Conservation (phyloP, 1,139 yeast genomes). For the Schwanniomyces etchellsii region DNA sequence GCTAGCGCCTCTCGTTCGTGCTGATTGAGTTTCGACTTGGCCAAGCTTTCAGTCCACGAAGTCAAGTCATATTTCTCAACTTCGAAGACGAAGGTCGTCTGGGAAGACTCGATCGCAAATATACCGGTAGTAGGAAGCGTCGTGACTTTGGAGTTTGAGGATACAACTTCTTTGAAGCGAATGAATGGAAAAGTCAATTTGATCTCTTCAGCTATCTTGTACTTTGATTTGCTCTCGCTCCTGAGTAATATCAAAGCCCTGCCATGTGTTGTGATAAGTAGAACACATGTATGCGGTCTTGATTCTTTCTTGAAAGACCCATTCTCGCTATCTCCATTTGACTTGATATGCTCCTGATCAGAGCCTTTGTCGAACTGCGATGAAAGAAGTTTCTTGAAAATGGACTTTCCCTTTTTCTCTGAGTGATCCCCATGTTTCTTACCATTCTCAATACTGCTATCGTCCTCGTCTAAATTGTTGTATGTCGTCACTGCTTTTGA, state of each 20-base stretch:
- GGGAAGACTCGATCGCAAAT: constrained; percentile 49
- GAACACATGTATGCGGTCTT: constrained; percentile 33
- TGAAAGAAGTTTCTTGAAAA: constrained; percentile 28
- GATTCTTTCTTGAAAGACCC: constrained; percentile 10
- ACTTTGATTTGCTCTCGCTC: constrained; percentile 24
- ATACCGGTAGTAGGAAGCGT: constrained; percentile 37
- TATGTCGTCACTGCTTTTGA: constrained; percentile 25
- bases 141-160: constrained; percentile 21
- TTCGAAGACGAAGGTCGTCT: constrained; percentile 48
- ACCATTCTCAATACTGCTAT: neutral
- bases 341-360: constrained; percentile 4
- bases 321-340: neutral
- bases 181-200: constrained; percentile 43
- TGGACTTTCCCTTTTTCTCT: constrained; percentile 7
- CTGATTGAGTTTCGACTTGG: constrained; percentile 42
- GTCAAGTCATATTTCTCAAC: constrained; percentile 50
- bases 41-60: constrained; percentile 52
- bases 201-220: constrained; percentile 43
- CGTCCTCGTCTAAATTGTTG: constrained; percentile 17
- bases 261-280: constrained; percentile 52
- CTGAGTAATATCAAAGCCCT: constrained; percentile 46
- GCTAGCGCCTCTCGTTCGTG: constrained; percentile 36
- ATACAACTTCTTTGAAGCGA: constrained; percentile 49
- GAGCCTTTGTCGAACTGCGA: constrained; percentile 10
- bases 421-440: neutral